phyloP scores from a whole-genome alignment of 306 rosid species.

The Quercus ilex region DNA sequence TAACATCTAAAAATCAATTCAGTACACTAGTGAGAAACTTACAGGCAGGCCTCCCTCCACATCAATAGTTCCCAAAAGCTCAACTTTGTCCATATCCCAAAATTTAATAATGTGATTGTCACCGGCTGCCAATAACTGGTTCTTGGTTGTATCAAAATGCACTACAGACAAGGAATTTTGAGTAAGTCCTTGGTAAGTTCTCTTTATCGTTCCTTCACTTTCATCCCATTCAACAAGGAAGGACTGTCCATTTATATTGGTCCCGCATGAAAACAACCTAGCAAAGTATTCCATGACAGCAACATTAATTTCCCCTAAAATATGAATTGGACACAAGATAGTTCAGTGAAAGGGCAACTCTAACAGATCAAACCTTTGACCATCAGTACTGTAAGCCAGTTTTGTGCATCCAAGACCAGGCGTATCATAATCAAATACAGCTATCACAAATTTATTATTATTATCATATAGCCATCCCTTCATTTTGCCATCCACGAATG shows the following conservation, averaged over 20 bases:
- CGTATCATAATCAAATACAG: constrained; percentile 19
- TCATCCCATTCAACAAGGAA: constrained; percentile 47
- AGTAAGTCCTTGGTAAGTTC: constrained; percentile 34
- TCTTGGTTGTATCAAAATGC: constrained; percentile 29
- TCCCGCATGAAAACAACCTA: constrained; percentile 47
- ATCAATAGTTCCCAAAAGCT: constrained; percentile 15
- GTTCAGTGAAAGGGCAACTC: background rate
- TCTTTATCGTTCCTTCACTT: constrained; percentile 24
- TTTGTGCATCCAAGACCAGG: constrained; percentile 31
- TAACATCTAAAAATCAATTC: background rate
- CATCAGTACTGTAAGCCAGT: constrained; percentile 36
- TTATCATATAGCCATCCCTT: constrained; percentile 33
- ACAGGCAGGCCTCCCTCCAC: constrained; percentile 35
- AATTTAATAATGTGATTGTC: constrained; percentile 33
- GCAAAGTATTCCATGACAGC: background rate
- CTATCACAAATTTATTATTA: background rate
- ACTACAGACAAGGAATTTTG: constrained; percentile 18
- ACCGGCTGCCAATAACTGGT: constrained; percentile 39
- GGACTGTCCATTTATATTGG: constrained; percentile 34
- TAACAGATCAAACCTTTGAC: constrained; percentile 25
- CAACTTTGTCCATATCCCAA: constrained; percentile 45
- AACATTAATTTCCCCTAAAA: background rate
- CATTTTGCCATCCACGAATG: constrained; percentile 35
- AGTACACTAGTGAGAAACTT: constrained; percentile 1
- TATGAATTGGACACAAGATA: background rate